Evolutionary conservation across 768 basidiomycete species (phyloP), one percentile per base, ranked within the genome.

Genomic region (Sistotremastrum niveocremeum): DNA sequence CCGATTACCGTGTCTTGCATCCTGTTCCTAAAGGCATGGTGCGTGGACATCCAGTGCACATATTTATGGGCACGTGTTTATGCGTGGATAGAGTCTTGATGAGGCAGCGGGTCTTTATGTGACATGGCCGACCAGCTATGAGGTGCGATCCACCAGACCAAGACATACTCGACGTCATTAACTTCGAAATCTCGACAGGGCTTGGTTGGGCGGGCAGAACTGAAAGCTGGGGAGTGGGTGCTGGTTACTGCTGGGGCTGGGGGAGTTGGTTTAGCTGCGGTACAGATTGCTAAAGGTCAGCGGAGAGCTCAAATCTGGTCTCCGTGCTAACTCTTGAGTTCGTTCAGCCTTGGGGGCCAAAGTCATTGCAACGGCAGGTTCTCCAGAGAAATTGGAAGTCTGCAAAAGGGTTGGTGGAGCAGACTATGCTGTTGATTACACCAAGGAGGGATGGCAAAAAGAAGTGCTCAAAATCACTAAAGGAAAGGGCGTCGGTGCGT

Each of bases 241-340:
- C 76, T 99, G 3, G 81, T 98, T 4, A 88, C 89, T 42, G 94
- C 91, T 5, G 86, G 87, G n/a, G 94, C 93, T 1, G 94, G 94
- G 3, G 94, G 91, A 8, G 91, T 98, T 4, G 93, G 93, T 0
- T 79, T 94, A 43, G 79, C 81, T 5, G 93, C 94, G 5, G 79
- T 91, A 11, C 94, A 97, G 58, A 72, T 97, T 45, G 93, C 89
- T 20, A 95, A 95, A 74, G 80, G 88, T 86, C 34, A 35, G 58
- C 51, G 20, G 41, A 20, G 1, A 5, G 6, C 28, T 39, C 20
- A 37, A 34, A 5, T 28, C 32, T 41, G 44, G 33, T 46, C 39
- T 39, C 34, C 43, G 20, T 32, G 35, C 30, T 7, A 11, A 34
- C 10, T 46, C 30, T 34, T 37, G 34, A 41, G 7, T 42, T 37